Percentiles rank a stretch among this genome's conserved stretches.
These are phyloP conservation scores for Collybia mongolica DNA, from an alignment of 768 basidiomycete species.

Conservation along the genomic window DNA sequence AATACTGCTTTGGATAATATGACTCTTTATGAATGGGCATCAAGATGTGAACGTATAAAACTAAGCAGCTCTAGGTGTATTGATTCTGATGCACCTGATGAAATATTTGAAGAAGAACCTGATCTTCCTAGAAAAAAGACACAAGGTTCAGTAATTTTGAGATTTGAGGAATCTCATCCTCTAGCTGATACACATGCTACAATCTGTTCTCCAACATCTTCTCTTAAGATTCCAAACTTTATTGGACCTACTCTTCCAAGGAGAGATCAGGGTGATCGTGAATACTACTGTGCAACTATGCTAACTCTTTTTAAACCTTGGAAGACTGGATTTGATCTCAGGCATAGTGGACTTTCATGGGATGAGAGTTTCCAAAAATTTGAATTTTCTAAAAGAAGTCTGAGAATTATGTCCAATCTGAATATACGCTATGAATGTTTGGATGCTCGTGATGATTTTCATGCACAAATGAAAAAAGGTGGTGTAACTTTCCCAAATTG, in stretches of 20 bases:
- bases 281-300: slow-evolving; percentile 31
- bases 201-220: neutral
- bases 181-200: slow-evolving; percentile 17
- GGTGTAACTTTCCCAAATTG: too few species aligned
- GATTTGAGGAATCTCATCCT: slow-evolving; percentile 20
- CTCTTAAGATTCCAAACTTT: slow-evolving; percentile 23
- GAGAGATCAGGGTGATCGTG: slow-evolving; percentile 24
- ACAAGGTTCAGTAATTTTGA: neutral
- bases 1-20: slow-evolving; percentile 14
- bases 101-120: neutral
- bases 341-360: slow-evolving; percentile 17
- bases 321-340: slow-evolving; percentile 18
- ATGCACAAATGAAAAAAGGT: slow-evolving; percentile 7
- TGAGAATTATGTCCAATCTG: slow-evolving; percentile 24
- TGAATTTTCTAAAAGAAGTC: slow-evolving; percentile 12
- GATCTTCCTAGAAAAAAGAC: slow-evolving; percentile 2
- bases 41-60: slow-evolving; percentile 10
- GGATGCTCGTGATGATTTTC: slow-evolving; percentile 26
- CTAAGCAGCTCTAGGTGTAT: neutral
- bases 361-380: slow-evolving; percentile 15
- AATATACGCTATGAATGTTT: slow-evolving; percentile 23
- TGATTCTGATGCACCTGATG: neutral
- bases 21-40: slow-evolving; percentile 25
- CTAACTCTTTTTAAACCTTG: slow-evolving; percentile 28
- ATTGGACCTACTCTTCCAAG: slow-evolving; percentile 22